phyloP scores from a whole-genome alignment of 495 filamentous ascomycete genomes.

The Darksidea phi region DNA sequence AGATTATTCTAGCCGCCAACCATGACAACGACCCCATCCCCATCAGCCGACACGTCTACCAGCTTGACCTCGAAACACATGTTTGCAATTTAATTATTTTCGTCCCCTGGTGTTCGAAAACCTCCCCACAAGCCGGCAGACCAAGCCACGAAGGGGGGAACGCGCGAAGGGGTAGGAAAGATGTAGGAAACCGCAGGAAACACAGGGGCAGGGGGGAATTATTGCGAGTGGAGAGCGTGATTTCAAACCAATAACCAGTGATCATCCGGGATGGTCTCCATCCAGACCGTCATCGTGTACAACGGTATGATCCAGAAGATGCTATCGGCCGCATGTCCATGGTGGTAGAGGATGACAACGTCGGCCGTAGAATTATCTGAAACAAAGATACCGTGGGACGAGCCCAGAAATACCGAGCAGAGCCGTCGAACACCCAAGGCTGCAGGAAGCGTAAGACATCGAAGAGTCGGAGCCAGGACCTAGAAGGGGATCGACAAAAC shows the following conservation, averaged over 20 bases:
- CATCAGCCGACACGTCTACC: neutral
- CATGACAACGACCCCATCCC: slow-evolving; percentile 10
- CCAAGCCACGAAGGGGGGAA: slow-evolving; percentile 30
- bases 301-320: slow-evolving; percentile 8
- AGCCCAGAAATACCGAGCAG: slow-evolving; percentile 15
- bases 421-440: slow-evolving; percentile 21
- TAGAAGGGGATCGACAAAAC: slow-evolving; percentile 28
- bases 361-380: slow-evolving; percentile 1
- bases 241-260: slow-evolving; percentile 29
- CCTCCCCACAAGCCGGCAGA: slow-evolving; percentile 39
- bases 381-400: slow-evolving; percentile 19
- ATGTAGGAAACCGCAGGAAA: slow-evolving; percentile 16
- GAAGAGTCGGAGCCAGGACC: slow-evolving; percentile 28
- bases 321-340: neutral
- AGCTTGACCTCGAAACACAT: neutral
- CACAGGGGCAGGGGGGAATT: slow-evolving; percentile 28
- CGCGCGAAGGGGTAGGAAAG: slow-evolving; percentile 3
- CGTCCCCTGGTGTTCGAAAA: slow-evolving; percentile 35
- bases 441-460: slow-evolving; percentile 16
- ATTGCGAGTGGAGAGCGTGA: slow-evolving; percentile 23
- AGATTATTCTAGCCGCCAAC: slow-evolving; percentile 17
- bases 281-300: slow-evolving; percentile 17
- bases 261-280: slow-evolving; percentile 24
- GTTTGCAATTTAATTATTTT: slow-evolving; percentile 35
- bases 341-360: slow-evolving; percentile 7